These are phyloP conservation scores for Pascua guehoae DNA, from an alignment of 1,284 basidiomycete genomes.

Conservation along the genomic window DNA sequence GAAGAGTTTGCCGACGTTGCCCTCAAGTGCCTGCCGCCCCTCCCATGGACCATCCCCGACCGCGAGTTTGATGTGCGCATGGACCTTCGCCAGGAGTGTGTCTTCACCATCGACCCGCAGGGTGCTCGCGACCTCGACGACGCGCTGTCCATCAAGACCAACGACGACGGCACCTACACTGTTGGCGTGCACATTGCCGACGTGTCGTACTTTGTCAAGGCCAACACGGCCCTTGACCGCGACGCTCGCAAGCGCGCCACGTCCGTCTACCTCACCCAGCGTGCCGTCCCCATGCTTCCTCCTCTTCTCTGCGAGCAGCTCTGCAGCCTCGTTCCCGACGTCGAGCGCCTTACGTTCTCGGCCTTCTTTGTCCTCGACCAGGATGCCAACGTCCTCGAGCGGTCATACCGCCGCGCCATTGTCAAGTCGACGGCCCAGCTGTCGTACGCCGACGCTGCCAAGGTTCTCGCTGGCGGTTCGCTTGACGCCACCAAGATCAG, in stretches of 20 bases:
- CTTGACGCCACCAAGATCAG: slow-evolving; percentile 57
- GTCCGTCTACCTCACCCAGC: slow-evolving; percentile 92
- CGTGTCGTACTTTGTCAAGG: slow-evolving; percentile 92
- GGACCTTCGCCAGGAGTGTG: slow-evolving; percentile 76
- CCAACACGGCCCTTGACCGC: slow-evolving; percentile 92
- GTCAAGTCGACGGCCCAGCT: slow-evolving; percentile 79
- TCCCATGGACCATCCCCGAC: slow-evolving; percentile 81
- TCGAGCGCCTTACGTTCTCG: slow-evolving; percentile 86
- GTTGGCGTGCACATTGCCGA: slow-evolving; percentile 94
- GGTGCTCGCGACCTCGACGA: slow-evolving; percentile 91
- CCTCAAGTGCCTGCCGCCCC: slow-evolving; percentile 90
- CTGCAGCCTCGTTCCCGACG: slow-evolving; percentile 82
- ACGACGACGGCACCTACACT: slow-evolving; percentile 86
- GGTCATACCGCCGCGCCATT: slow-evolving; percentile 89
- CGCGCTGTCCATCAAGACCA: slow-evolving; percentile 80
- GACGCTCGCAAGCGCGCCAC: slow-evolving; percentile 97
- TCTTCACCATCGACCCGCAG: slow-evolving; percentile 91
- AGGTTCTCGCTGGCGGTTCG: slow-evolving; percentile 70
- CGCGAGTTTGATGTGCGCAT: slow-evolving; percentile 80
- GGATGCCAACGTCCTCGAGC: slow-evolving; percentile 76
- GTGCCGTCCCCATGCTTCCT: slow-evolving; percentile 93
- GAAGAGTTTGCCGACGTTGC: slow-evolving; percentile 91
- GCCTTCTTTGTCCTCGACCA: slow-evolving; percentile 79
- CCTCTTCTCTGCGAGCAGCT: slow-evolving; percentile 84
- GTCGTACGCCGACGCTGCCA: slow-evolving; percentile 75